Percentiles rank a stretch among this genome's conserved stretches.
Conservation (phyloP, 305 asterid species). For the Fraxinus sp. region DNA sequence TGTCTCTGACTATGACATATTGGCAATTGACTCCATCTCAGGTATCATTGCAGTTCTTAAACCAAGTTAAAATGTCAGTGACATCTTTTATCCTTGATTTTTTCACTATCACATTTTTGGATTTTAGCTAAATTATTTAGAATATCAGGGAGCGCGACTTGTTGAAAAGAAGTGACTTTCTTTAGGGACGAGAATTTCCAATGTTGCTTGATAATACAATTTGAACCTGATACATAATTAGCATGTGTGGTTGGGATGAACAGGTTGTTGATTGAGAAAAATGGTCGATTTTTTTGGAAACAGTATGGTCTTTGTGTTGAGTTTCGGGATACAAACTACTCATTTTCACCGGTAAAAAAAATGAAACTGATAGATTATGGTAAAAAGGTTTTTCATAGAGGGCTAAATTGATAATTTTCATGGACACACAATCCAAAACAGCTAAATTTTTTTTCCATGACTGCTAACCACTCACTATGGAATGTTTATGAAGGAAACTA, state of each 20-base stretch:
- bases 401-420: background rate
- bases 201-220: background rate
- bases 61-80: constrained; percentile 2
- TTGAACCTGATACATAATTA: background rate
- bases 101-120: background rate
- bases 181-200: background rate
- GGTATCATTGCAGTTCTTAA: constrained; percentile 46
- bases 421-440: background rate
- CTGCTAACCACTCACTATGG: background rate
- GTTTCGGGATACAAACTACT: background rate
- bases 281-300: background rate
- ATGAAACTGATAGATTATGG: background rate
- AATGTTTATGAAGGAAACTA: background rate
- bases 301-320: background rate
- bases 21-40: constrained; percentile 90
- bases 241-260: background rate
- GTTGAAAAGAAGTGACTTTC: background rate
- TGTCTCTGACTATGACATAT: constrained; percentile 88
- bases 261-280: background rate
- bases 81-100: background rate
- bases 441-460: background rate
- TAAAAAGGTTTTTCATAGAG: background rate
- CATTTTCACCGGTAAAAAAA: background rate
- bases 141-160: background rate
- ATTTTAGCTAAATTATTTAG: background rate